Conservation (phyloP, 129 eudicot genomes). For the Helichrysum umbraculigerum region DNA sequence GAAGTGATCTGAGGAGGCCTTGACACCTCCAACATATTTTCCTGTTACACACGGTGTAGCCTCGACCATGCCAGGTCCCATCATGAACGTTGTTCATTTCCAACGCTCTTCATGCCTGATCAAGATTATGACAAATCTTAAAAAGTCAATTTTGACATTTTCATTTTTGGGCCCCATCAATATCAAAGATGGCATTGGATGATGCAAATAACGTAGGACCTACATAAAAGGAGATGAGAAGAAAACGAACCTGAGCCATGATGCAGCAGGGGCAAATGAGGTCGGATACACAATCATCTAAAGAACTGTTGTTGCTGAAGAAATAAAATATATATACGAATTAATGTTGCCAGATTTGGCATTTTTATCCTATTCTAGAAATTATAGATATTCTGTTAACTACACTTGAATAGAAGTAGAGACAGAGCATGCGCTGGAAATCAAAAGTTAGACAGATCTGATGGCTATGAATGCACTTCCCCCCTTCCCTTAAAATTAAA, state of each 20-base stretch:
- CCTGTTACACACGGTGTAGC: slow-evolving; percentile 86
- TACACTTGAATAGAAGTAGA: too few species aligned
- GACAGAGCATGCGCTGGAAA: too few species aligned
- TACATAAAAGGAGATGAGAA: not conserved
- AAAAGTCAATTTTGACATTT: not conserved
- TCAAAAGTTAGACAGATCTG: too few species aligned
- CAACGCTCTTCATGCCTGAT: slow-evolving; percentile 78
- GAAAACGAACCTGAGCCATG: slow-evolving; percentile 61
- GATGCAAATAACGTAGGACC: not conserved
- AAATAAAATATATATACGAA: slow-evolving; percentile 10
- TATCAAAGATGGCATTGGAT: not conserved
- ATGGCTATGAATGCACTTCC: too few species aligned
- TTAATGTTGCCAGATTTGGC: too few species aligned
- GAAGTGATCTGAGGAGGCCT: slow-evolving; percentile 53
- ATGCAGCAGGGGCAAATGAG: slow-evolving; percentile 84
- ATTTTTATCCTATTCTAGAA: too few species aligned
- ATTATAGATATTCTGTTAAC: too few species aligned
- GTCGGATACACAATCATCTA: slow-evolving; percentile 84
- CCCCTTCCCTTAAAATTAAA: too few species aligned
- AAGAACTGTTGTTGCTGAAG: slow-evolving; percentile 62
- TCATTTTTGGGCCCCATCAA: not conserved
- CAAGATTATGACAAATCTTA: slow-evolving; percentile 2
- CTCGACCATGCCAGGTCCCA: slow-evolving; percentile 92
- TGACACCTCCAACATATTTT: slow-evolving; percentile 53
- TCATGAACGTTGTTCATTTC: slow-evolving; percentile 92